A percentile compares a stretch with the other conserved stretches of the same genome.
Evolutionary conservation across 768 basidiomycete species (phyloP).

Genomic region (Inosperma sp.): DNA sequence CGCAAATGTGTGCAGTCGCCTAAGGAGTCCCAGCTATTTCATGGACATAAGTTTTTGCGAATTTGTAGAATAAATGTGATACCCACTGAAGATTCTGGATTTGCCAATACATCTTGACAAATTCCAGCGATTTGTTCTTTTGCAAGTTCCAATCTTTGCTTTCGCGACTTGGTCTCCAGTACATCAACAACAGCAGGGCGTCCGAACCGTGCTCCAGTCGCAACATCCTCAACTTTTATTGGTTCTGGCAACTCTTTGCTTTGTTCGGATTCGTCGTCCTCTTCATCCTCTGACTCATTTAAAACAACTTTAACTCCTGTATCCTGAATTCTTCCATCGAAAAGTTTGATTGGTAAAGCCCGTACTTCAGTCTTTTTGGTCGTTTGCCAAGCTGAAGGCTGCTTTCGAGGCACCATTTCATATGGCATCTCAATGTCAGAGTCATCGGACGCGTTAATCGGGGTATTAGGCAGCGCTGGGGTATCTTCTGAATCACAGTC

Average conservation of each 20-base stretch:
- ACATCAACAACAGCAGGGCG: slow-evolving; percentile 73
- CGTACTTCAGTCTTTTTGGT: slow-evolving; percentile 49
- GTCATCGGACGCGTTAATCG: slow-evolving; percentile 32
- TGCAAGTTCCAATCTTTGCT: slow-evolving; percentile 64
- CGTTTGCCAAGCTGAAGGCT: slow-evolving; percentile 40
- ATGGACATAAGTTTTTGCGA: slow-evolving; percentile 2
- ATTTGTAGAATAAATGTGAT: neutral
- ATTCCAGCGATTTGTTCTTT: slow-evolving; percentile 93
- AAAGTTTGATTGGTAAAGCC: slow-evolving; percentile 82
- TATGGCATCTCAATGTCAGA: slow-evolving; percentile 75
- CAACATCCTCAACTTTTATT: slow-evolving; percentile 56
- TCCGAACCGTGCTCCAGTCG: slow-evolving; percentile 87
- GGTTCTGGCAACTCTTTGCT: slow-evolving; percentile 21
- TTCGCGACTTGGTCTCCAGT: slow-evolving; percentile 60
- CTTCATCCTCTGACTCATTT: slow-evolving; percentile 24
- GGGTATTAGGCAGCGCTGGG: neutral
- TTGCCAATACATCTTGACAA: slow-evolving; percentile 90
- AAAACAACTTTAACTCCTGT: slow-evolving; percentile 38
- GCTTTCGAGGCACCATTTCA: slow-evolving; percentile 57
- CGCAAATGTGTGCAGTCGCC: slow-evolving; percentile 88
- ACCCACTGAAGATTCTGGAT: slow-evolving; percentile 92
- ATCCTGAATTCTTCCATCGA: slow-evolving; percentile 70
- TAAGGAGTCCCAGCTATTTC: slow-evolving; percentile 75
- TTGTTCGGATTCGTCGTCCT: slow-evolving; percentile 33
- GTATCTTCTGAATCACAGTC: slow-evolving; percentile 33